These are phyloP conservation scores for Mimosa pudica DNA, from an alignment of 306 rosid species.

Conservation along the genomic window DNA sequence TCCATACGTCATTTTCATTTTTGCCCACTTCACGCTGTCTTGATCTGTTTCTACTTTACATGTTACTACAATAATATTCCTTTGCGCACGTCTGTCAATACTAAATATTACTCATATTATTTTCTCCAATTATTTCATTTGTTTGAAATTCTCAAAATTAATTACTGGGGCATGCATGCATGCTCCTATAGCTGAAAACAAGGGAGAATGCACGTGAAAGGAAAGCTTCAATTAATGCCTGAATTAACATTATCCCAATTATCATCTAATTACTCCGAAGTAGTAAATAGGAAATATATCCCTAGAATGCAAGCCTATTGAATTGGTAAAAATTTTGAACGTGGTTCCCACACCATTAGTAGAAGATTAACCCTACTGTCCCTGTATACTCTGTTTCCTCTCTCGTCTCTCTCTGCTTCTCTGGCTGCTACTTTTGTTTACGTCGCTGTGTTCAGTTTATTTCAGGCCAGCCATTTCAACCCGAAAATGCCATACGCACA, in stretches of 20 bases:
- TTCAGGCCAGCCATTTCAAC: slow-evolving; percentile 20
- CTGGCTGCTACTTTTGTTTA: slow-evolving; percentile 14
- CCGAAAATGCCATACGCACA: slow-evolving; percentile 38
- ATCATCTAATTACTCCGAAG: slow-evolving; percentile 10
- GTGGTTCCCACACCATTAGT: slow-evolving; percentile 19
- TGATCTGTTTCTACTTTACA: background rate
- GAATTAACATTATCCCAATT: slow-evolving; percentile 21
- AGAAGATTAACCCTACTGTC: background rate
- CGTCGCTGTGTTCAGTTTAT: slow-evolving; percentile 12
- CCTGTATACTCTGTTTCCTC: slow-evolving; percentile 1
- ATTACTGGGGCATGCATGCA: background rate
- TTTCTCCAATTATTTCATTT: background rate
- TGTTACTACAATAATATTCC: background rate
- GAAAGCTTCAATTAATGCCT: slow-evolving; percentile 21
- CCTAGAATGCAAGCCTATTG: slow-evolving; percentile 14
- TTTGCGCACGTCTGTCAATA: background rate
- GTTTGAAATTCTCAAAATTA: slow-evolving; percentile 1
- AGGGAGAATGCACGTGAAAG: background rate
- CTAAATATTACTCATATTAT: background rate
- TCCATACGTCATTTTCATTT: slow-evolving; percentile 28
- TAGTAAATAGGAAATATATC: slow-evolving; percentile 1
- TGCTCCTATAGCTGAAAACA: background rate
- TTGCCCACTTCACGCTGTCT: background rate
- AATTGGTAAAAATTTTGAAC: slow-evolving; percentile 14
- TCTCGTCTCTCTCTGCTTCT: background rate